phyloP scores from a whole-genome alignment of 1,284 basidiomycete species.

The Ustilago bromivora region DNA sequence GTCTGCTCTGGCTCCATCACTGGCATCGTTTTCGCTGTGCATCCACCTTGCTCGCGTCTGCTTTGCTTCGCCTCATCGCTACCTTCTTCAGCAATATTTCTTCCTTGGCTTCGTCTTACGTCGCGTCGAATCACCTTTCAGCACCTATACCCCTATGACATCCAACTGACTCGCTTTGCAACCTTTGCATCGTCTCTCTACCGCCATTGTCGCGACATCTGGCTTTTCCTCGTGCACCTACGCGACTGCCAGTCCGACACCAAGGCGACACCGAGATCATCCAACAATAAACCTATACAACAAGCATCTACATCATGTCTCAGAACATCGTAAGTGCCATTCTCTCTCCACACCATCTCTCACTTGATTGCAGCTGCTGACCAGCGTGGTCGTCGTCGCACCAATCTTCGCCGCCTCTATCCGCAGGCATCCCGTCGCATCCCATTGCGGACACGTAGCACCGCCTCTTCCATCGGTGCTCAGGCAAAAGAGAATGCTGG shows the following conservation, averaged over 20 bases:
- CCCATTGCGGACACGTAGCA: slow-evolving; percentile 53
- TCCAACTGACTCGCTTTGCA: slow-evolving; percentile 26
- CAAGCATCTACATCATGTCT: slow-evolving; percentile 27
- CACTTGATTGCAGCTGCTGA: slow-evolving; percentile 7
- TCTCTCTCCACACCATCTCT: not conserved
- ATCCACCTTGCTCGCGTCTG: not conserved
- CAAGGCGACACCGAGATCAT: slow-evolving; percentile 1
- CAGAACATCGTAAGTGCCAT: slow-evolving; percentile 36
- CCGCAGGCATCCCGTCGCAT: slow-evolving; percentile 48
- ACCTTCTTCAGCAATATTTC: slow-evolving; percentile 10
- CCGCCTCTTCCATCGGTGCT: slow-evolving; percentile 34
- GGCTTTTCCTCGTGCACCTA: slow-evolving; percentile 21
- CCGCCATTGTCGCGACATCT: slow-evolving; percentile 27
- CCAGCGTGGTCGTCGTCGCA: not conserved
- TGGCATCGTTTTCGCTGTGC: slow-evolving; percentile 16
- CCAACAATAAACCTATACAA: slow-evolving; percentile 5
- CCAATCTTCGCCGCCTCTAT: not conserved
- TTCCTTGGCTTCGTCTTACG: slow-evolving; percentile 1
- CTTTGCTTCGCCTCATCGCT: not conserved
- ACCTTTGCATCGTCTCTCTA: slow-evolving; percentile 17
- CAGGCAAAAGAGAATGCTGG: slow-evolving; percentile 54
- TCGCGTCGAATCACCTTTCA: slow-evolving; percentile 19
- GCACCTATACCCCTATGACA: slow-evolving; percentile 19
- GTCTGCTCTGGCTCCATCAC: slow-evolving; percentile 1
- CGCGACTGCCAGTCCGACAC: slow-evolving; percentile 27